These are phyloP conservation scores for Fusarium sp. DNA, from an alignment of 2,329 filamentous ascomycete species.

Conservation along the genomic window DNA sequence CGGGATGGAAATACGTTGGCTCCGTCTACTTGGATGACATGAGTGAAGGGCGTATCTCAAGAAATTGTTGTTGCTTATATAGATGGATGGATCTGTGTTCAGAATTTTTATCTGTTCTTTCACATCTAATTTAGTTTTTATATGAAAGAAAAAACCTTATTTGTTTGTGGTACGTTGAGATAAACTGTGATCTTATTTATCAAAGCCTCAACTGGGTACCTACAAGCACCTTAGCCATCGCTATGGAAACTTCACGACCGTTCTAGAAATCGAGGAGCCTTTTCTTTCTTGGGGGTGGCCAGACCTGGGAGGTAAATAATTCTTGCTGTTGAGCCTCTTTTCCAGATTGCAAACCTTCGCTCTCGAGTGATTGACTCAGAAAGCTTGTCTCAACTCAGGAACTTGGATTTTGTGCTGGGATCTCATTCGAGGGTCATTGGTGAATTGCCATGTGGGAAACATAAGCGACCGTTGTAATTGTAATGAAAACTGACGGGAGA, in stretches of 20 bases:
- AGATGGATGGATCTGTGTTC: not conserved
- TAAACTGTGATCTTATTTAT: no score
- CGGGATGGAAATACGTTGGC: slow-evolving; percentile 41
- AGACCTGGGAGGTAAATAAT: not conserved
- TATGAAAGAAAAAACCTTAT: no score
- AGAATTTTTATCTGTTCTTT: no score
- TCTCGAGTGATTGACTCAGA: not conserved
- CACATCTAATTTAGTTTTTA: no score
- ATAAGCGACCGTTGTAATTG: slow-evolving; percentile 30
- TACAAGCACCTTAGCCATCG: no score
- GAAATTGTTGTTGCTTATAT: not conserved
- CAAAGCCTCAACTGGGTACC: no score
- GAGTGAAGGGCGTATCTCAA: not conserved
- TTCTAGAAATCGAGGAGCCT: not conserved
- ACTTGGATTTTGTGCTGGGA: not conserved
- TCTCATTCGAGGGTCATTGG: slow-evolving; percentile 11
- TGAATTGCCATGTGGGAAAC: slow-evolving; percentile 43
- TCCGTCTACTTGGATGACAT: slow-evolving; percentile 13
- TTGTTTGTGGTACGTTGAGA: no score
- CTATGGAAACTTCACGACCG: no score
- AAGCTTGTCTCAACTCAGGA: not conserved
- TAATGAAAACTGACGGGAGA: slow-evolving; percentile 23
- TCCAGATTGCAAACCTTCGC: not conserved
- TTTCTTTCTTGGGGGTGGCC: not conserved
- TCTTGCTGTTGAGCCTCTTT: not conserved